Percentiles rank a stretch among this genome's conserved stretches.
These are phyloP conservation scores for Lasiosphaeriaceae sp. DNA, from an alignment of 495 filamentous ascomycete genomes.

Conservation along the genomic window DNA sequence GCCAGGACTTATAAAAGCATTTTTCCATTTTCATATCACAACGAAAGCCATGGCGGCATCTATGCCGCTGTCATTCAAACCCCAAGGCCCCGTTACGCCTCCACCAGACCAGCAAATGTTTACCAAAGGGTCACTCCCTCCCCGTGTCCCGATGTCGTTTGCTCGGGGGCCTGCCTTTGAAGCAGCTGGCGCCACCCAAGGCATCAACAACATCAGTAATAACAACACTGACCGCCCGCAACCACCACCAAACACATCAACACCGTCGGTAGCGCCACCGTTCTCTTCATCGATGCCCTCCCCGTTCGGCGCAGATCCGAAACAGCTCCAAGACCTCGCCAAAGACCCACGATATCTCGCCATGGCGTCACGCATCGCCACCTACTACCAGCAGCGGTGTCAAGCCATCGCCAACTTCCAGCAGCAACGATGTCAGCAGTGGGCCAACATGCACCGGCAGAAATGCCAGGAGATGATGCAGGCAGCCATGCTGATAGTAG, in stretches of 20 bases:
- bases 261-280: background rate
- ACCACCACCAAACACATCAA: background rate
- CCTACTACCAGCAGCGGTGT: conserved; percentile 36
- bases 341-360: conserved; percentile 29
- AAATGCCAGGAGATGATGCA: conserved; percentile 37
- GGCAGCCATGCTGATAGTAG: conserved; percentile 34
- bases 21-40: background rate
- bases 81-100: conserved; percentile 26
- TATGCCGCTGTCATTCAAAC: conserved; percentile 21
- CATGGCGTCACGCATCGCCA: conserved; percentile 36
- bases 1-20: background rate
- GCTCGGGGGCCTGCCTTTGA: conserved; percentile 1
- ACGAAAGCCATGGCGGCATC: conserved; percentile 21
- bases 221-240: background rate
- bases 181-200: conserved; percentile 8
- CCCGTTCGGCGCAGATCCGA: background rate
- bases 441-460: conserved; percentile 30
- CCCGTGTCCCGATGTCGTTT: conserved; percentile 7
- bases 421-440: conserved; percentile 35
- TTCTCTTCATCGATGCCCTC: background rate
- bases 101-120: conserved; percentile 29
- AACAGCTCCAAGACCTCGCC: conserved; percentile 4
- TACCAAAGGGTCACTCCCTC: conserved; percentile 12
- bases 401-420: conserved; percentile 32
- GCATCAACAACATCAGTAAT: conserved; percentile 1